Base-by-base conservation (phyloP, 306 rosid species). In the Acmispon strigosus region DNA sequence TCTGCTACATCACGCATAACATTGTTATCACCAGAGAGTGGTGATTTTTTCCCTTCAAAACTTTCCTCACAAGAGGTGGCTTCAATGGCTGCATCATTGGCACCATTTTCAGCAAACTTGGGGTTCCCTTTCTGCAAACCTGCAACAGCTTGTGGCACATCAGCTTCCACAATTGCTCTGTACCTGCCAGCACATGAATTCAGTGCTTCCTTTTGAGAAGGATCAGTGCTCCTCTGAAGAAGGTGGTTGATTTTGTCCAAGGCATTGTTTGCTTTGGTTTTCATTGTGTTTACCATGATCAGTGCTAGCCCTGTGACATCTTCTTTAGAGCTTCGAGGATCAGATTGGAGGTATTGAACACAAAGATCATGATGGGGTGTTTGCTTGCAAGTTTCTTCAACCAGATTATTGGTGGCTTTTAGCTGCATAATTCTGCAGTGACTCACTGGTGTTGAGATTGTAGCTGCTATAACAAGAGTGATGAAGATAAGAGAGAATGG, bases 341-440 rank as follows among this genome's bases (percentile, higher is more conserved):
- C 84, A 0, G 86, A 36, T 48, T 36, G 10, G 52, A 86, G 82
- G 32, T 52, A 63, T 0, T 78, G 62, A 13, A 69, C 17, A 29
- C 87, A 89, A 6, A 79, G 61, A 14, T 48, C 17, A 18, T 51
- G 59, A 9, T 72, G 34, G 8, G 88, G 92, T 1, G 92, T 89
- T n/a, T 76, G 22, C 45, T 50, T 66, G 78, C 92, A 85, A 29
- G 84, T 83, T 73, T 70, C 39, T 11, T 73, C 58, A 0, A 87
- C 75, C 50, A 83, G 54, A 7, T 36, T 70, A 7, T 36, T 70
- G 45, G 65, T 69, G 15, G 74, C 34, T 4, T 51, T 66, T 50
- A 32, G 64, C 0, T 2, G 51, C 11, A 29, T n/a, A 0, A n/a
- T n/a, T 61, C 43, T 22, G 67, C 63, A 11, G 15, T 81, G 61